A percentile compares a stretch with the other conserved stretches of the same genome.
Conservation (phyloP, 192 early-diverging fungal genomes). For the Umbelopsis vinacea region DNA sequence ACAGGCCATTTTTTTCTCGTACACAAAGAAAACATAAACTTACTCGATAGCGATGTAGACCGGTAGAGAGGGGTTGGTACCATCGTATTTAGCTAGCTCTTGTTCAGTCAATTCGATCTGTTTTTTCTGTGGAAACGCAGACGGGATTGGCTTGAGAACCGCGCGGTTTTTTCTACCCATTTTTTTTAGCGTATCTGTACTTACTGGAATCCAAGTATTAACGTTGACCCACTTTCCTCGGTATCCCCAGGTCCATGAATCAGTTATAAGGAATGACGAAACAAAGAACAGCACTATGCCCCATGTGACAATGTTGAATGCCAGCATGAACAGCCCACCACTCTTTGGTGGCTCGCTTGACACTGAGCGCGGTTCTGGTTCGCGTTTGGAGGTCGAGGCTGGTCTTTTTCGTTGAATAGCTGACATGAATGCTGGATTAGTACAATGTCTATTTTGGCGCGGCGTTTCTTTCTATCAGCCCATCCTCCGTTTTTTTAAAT, state of each 20-base stretch:
- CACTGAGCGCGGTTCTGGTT: neutral
- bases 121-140: constrained; percentile 38
- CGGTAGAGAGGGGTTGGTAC: constrained; percentile 76
- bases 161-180: too few species aligned
- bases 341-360: neutral
- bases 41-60: constrained; percentile 91
- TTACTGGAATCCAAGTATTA: constrained; percentile 71
- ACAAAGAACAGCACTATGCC: constrained; percentile 48
- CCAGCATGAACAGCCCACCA: neutral
- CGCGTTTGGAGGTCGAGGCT: neutral
- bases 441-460: neutral
- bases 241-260: constrained; percentile 78
- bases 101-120: constrained; percentile 70
- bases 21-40: constrained; percentile 14
- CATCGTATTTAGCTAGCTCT: constrained; percentile 87
- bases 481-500: too few species aligned
- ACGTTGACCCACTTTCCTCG: constrained; percentile 72
- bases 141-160: neutral
- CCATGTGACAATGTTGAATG: constrained; percentile 28
- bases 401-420: neutral
- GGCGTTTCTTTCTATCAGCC: too few species aligned
- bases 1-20: neutral
- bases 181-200: constrained; percentile 8
- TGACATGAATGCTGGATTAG: constrained; percentile 2
- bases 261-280: constrained; percentile 72